phyloP scores from a whole-genome alignment of 2,329 filamentous ascomycete genomes.

The Aspergillus texensis region DNA sequence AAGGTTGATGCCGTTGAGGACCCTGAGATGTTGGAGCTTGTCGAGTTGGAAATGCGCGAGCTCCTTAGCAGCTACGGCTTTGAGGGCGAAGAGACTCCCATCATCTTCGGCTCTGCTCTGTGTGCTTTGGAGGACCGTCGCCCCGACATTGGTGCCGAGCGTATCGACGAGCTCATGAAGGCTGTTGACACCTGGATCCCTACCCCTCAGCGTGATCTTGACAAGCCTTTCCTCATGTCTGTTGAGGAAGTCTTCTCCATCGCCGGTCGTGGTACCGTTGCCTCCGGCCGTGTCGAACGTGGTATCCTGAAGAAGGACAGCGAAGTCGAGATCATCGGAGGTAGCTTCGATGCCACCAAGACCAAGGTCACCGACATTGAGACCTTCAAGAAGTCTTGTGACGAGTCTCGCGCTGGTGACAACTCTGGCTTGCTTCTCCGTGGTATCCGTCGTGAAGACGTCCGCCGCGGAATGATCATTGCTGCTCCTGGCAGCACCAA shows the following conservation, averaged over 20 bases:
- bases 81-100: constrained; percentile 96
- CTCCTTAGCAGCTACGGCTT: constrained; percentile 91
- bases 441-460: constrained; percentile 93
- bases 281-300: constrained; percentile 95
- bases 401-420: constrained; percentile 93
- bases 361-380: constrained; percentile 99
- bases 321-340: constrained; percentile 93
- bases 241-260: constrained; percentile 93
- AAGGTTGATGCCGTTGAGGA: constrained; percentile 98
- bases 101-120: constrained; percentile 94
- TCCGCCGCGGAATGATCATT: constrained; percentile 93
- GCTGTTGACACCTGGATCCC: constrained; percentile 97
- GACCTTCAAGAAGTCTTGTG: constrained; percentile 99
- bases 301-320: constrained; percentile 90
- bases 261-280: constrained; percentile 91
- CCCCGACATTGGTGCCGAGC: constrained; percentile 80
- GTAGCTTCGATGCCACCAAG: constrained; percentile 80
- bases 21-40: constrained; percentile 98
- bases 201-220: constrained; percentile 87
- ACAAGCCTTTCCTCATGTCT: constrained; percentile 99
- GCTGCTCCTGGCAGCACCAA: constrained; percentile 80
- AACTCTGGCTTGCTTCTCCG: constrained; percentile 97
- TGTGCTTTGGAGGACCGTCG: constrained; percentile 87
- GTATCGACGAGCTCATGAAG: constrained; percentile 88
- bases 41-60: constrained; percentile 99